Evolutionary conservation across 2,329 filamentous ascomycete genomes (phyloP).

Genomic region (Rugonectria rugulosa): DNA sequence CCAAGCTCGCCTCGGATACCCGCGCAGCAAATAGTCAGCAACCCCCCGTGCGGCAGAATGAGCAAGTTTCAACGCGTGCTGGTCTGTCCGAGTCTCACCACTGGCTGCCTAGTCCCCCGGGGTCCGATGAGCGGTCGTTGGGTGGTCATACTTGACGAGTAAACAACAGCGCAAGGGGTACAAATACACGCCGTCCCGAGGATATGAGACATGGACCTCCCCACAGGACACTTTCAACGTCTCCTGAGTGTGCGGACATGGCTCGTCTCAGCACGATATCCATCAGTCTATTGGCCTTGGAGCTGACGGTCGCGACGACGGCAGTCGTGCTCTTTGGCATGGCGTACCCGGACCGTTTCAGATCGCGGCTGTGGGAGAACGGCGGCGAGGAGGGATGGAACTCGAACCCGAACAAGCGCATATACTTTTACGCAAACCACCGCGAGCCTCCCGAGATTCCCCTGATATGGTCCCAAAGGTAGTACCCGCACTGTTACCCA

Average conservation of each 20-base stretch:
- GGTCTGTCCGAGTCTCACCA: not conserved
- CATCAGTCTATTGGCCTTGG: constrained; percentile 24
- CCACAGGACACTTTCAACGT: too few relatives aligned
- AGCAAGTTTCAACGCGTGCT: constrained; percentile 41
- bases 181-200: too few relatives aligned
- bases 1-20: not conserved
- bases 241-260: too few relatives aligned
- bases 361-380: constrained; percentile 38
- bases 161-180: too few relatives aligned
- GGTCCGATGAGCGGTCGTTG: too few relatives aligned
- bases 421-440: constrained; percentile 43
- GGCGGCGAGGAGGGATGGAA: constrained; percentile 41
- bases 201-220: too few relatives aligned
- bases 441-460: constrained; percentile 40
- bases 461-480: constrained; percentile 40
- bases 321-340: constrained; percentile 32
- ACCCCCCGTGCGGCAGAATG: constrained; percentile 40
- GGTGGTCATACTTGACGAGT: too few relatives aligned
- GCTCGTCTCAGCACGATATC: constrained; percentile 9
- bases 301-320: constrained; percentile 22
- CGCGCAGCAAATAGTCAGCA: too few relatives aligned
- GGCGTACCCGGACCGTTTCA: constrained; percentile 34
- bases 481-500: not conserved
- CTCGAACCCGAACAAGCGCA: constrained; percentile 40
- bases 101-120: not conserved